Percentiles rank a stretch among this genome's conserved stretches.
Conservation (phyloP, 192 early-diverging fungal genomes). For the Polychytrium aggregatum region DNA sequence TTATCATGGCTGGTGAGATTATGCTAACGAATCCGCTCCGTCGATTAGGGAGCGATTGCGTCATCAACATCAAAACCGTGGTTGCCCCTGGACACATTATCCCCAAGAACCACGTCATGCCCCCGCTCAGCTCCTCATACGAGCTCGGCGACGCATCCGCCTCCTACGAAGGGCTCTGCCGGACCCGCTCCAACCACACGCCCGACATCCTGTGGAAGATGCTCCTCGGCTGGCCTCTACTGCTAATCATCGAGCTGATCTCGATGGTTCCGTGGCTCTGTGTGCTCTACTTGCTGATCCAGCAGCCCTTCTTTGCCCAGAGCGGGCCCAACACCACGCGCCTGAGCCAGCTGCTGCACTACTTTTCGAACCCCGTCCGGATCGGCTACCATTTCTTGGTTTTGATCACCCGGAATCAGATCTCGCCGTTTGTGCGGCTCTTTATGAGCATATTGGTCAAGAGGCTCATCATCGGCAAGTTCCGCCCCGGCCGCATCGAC, state of each 20-base stretch:
- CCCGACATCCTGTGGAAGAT: slow-evolving; percentile 9
- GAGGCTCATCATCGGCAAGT: slow-evolving; percentile 14
- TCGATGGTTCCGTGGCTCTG: slow-evolving; percentile 22
- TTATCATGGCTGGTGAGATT: no score
- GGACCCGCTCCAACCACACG: no score
- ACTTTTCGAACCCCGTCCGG: slow-evolving; percentile 20
- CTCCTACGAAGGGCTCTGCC: no score
- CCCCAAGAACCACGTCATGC: slow-evolving; percentile 21
- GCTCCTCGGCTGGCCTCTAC: slow-evolving; percentile 17
- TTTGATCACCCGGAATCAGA: slow-evolving; percentile 6
- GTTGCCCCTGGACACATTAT: slow-evolving; percentile 23
- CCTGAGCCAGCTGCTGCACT: slow-evolving; percentile 19
- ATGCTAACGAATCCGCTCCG: no score
- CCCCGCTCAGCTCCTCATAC: slow-evolving; percentile 25
- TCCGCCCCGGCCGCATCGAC: slow-evolving; percentile 10
- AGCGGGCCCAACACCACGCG: no score
- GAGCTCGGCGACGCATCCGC: slow-evolving; percentile 10
- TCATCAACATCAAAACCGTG: slow-evolving; percentile 18
- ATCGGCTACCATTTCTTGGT: slow-evolving; percentile 23
- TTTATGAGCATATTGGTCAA: slow-evolving; percentile 15
- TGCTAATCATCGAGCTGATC: slow-evolving; percentile 14
- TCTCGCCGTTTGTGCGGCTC: slow-evolving; percentile 20
- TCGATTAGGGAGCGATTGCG: slow-evolving; percentile 11
- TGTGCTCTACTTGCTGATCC: slow-evolving; percentile 18
- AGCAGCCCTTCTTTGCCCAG: slow-evolving; percentile 13